A percentile compares a stretch with the other conserved stretches of the same genome.
Conservation (phyloP, 805 yeast species). For the Metschnikowia orientalis region DNA sequence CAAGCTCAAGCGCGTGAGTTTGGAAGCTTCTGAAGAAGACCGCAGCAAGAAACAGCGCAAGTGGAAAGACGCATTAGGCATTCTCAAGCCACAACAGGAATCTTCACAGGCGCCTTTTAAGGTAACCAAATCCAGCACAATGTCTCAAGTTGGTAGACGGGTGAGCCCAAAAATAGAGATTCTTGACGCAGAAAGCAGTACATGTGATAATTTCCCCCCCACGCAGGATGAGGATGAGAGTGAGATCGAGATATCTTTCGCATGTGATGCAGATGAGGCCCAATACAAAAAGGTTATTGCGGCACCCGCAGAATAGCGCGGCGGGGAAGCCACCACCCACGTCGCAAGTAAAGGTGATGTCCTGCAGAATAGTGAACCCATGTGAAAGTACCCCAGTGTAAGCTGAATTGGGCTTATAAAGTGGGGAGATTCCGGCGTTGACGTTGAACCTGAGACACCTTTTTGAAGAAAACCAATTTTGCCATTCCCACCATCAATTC, state of each 20-base stretch:
- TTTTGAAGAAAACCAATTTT: no score
- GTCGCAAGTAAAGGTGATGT: neutral
- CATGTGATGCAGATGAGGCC: slow-evolving; percentile 19
- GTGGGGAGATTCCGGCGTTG: no score
- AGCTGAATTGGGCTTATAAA: no score
- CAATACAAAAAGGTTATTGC: slow-evolving; percentile 15
- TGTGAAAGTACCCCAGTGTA: slow-evolving; percentile 4
- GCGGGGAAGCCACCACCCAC: slow-evolving; percentile 3
- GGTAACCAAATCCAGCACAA: slow-evolving; percentile 1
- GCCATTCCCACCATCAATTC: no score
- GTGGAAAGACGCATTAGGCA: slow-evolving; percentile 22
- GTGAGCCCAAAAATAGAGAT: slow-evolving; percentile 3
- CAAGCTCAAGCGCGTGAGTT: slow-evolving; percentile 13
- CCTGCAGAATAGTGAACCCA: neutral
- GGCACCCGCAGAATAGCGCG: neutral
- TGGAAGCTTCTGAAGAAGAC: slow-evolving; percentile 17
- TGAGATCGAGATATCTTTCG: slow-evolving; percentile 32
- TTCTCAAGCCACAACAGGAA: slow-evolving; percentile 1
- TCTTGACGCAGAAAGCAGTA: slow-evolving; percentile 1
- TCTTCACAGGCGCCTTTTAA: neutral
- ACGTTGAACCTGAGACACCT: no score
- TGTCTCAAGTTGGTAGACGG: neutral
- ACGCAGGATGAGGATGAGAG: slow-evolving; percentile 17
- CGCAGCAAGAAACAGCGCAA: slow-evolving; percentile 17
- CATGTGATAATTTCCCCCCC: slow-evolving; percentile 5